Conservation (phyloP, 352 stramenopile species). For the Phytophthora agathidicida region DNA sequence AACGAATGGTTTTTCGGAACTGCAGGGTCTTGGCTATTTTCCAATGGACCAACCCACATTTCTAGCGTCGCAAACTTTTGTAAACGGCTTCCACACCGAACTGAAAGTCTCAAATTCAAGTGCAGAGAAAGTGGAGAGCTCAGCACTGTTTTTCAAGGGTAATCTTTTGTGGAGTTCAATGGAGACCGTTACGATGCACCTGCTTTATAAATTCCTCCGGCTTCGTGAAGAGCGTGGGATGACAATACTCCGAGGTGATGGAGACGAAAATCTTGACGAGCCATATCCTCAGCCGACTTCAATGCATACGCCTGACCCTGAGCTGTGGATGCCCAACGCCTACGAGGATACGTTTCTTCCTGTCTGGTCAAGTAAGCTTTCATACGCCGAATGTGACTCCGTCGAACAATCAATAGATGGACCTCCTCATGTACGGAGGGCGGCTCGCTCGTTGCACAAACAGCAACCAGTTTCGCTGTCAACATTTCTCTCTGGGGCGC, state of each 20-base stretch:
- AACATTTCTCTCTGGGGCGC: slow-evolving; percentile 39
- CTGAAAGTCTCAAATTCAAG: slow-evolving; percentile 15
- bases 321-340: slow-evolving; percentile 52
- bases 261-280: slow-evolving; percentile 4
- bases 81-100: slow-evolving; percentile 46
- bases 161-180: slow-evolving; percentile 62
- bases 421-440: slow-evolving; percentile 31
- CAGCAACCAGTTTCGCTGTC: slow-evolving; percentile 46
- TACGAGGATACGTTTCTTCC: slow-evolving; percentile 70
- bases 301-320: neutral
- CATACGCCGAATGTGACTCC: slow-evolving; percentile 60
- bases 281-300: neutral
- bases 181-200: slow-evolving; percentile 32
- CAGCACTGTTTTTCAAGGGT: slow-evolving; percentile 59
- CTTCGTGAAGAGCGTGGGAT: slow-evolving; percentile 68
- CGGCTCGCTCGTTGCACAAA: slow-evolving; percentile 57
- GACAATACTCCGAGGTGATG: slow-evolving; percentile 22
- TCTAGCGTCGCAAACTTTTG: slow-evolving; percentile 57
- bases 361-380: slow-evolving; percentile 67
- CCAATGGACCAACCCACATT: slow-evolving; percentile 57
- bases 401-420: slow-evolving; percentile 33
- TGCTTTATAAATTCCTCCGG: slow-evolving; percentile 54
- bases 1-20: slow-evolving; percentile 45
- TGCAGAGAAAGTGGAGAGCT: slow-evolving; percentile 14
- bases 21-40: slow-evolving; percentile 54